A percentile compares a stretch with the other conserved stretches of the same genome.
phyloP scores from a whole-genome alignment of 768 basidiomycete genomes.

The Trametes meyenii region DNA sequence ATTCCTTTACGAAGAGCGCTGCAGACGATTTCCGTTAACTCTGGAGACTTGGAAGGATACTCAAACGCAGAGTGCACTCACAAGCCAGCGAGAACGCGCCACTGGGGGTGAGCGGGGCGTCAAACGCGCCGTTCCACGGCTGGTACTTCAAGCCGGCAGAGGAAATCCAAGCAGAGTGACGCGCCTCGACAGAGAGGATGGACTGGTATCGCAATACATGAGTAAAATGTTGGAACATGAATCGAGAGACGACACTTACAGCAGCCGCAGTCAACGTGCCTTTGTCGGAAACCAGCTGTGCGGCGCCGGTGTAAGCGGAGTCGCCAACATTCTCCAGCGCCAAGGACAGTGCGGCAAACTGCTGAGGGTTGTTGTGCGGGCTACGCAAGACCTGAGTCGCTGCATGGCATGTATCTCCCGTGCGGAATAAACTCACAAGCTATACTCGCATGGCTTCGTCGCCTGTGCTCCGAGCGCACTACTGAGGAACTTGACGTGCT shows the following conservation, averaged over 20 bases:
- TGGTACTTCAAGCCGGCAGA: constrained; percentile 42
- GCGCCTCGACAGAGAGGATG: constrained; percentile 59
- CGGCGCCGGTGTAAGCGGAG: constrained; percentile 63
- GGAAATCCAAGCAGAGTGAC: constrained; percentile 53
- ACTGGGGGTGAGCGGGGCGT: constrained; percentile 34
- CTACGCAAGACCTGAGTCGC: constrained; percentile 18
- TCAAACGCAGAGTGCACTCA: constrained; percentile 25
- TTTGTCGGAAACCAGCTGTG: constrained; percentile 43
- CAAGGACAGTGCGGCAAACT: constrained; percentile 47
- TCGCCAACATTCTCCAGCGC: constrained; percentile 56
- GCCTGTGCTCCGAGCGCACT: constrained; percentile 46
- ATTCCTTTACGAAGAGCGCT: constrained; percentile 49
- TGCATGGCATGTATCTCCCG: too few relatives aligned
- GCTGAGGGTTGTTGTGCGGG: constrained; percentile 44
- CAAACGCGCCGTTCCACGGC: constrained; percentile 52
- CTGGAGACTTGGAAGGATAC: constrained; percentile 34
- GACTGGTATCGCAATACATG: constrained; percentile 12
- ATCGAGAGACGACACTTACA: constrained; percentile 20
- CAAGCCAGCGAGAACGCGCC: constrained; percentile 51
- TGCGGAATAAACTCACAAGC: constrained; percentile 46
- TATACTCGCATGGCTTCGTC: constrained; percentile 57
- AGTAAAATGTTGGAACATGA: neutral
- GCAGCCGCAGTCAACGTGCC: constrained; percentile 55
- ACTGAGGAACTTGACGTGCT: constrained; percentile 57
- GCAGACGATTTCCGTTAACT: constrained; percentile 1